Conservation (phyloP, 208 protist genomes). For the Crithidia sp. region DNA sequence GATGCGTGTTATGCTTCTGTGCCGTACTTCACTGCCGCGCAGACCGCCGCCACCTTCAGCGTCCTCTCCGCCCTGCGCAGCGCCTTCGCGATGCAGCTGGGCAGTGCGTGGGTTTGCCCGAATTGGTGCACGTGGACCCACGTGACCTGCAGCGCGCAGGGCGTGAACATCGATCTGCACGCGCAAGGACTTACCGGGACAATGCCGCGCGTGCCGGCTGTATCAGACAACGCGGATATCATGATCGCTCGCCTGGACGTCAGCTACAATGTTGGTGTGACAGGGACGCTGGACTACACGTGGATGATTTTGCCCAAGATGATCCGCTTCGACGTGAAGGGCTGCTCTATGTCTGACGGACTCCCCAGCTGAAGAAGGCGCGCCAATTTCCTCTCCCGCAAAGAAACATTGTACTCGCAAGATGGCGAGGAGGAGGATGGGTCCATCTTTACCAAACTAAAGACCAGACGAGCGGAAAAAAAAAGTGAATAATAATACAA, state of each 20-base stretch:
- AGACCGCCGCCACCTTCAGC: not conserved
- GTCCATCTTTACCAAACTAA: no score
- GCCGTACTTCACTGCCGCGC: not conserved
- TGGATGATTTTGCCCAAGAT: conserved; percentile 2
- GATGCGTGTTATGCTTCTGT: not conserved
- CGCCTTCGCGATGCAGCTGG: conserved; percentile 3
- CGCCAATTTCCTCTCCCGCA: no score
- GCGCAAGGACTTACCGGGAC: not conserved
- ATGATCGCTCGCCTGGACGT: not conserved
- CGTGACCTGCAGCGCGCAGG: not conserved
- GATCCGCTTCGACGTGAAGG: not conserved
- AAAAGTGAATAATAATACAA: no score
- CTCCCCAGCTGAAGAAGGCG: not conserved
- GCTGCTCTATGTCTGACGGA: not conserved
- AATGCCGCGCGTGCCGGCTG: not conserved
- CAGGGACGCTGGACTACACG: not conserved
- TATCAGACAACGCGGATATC: not conserved
- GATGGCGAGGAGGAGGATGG: no score
- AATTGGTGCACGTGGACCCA: not conserved
- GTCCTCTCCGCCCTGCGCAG: not conserved
- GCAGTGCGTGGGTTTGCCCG: not conserved
- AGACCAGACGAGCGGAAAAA: no score
- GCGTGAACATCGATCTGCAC: not conserved
- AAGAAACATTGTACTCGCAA: no score
- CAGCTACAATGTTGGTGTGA: not conserved